Evolutionary conservation across 257 asterid genomes (phyloP).

Genomic region (Fraxinus pennsylvanica): DNA sequence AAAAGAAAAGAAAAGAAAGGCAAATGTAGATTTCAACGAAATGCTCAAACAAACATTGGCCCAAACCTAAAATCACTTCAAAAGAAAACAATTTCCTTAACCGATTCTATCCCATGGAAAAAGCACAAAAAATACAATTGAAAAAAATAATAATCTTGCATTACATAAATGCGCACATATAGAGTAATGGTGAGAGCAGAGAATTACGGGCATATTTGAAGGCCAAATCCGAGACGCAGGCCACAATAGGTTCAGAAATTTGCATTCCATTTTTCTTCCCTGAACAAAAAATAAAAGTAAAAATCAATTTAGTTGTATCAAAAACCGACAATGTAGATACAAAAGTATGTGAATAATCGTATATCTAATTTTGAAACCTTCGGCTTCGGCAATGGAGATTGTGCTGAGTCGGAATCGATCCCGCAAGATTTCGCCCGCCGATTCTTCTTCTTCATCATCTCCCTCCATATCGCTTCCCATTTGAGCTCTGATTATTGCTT

Average conservation of each 20-base stretch:
- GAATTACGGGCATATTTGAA: slow-evolving; percentile 75
- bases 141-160: no score
- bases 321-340: background rate
- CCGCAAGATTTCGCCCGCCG: slow-evolving; percentile 60
- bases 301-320: background rate
- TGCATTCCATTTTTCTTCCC: slow-evolving; percentile 78
- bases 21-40: background rate
- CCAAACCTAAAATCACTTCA: background rate
- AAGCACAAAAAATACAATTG: background rate
- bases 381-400: slow-evolving; percentile 75
- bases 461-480: slow-evolving; percentile 65
- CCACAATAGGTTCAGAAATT: slow-evolving; percentile 72
- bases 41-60: background rate
- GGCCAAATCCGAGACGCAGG: slow-evolving; percentile 82
- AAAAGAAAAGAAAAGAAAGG: background rate
- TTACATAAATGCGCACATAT: background rate
- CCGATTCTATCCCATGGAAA: background rate
- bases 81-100: background rate
- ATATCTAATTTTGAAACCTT: slow-evolving; percentile 44
- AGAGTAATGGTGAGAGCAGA: slow-evolving; percentile 4
- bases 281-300: slow-evolving; percentile 27
- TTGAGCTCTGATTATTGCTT: background rate
- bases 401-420: slow-evolving; percentile 85
- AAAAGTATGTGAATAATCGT: background rate
- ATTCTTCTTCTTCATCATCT: slow-evolving; percentile 70